Percentiles rank a stretch among this genome's conserved stretches.
These are phyloP conservation scores for Paratinospora sagittata DNA, from an alignment of 164 flowering plant species.

Conservation along the genomic window DNA sequence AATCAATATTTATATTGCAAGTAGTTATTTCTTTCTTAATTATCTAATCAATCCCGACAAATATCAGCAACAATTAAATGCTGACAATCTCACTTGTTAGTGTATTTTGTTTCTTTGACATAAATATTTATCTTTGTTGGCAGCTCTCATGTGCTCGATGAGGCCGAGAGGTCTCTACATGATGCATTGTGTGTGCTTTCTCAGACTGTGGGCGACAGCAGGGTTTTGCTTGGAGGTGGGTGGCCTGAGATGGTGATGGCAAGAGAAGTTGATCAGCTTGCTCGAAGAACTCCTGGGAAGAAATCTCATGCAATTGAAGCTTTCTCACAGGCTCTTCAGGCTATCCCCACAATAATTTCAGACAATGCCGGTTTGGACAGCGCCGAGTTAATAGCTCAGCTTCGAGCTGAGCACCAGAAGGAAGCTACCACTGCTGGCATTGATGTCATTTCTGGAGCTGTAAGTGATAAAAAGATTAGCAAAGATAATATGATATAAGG, in stretches of 20 bases:
- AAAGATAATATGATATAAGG: background rate
- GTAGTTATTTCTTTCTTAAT: too few relatives aligned
- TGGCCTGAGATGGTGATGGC: slow-evolving; percentile 99
- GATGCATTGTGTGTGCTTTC: slow-evolving; percentile 96
- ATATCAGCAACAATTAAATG: too few relatives aligned
- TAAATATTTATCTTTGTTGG: slow-evolving; percentile 5
- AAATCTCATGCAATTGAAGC: slow-evolving; percentile 96
- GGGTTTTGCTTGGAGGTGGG: slow-evolving; percentile 94
- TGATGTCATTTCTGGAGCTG: slow-evolving; percentile 90
- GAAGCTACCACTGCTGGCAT: slow-evolving; percentile 78
- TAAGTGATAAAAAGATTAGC: slow-evolving; percentile 30
- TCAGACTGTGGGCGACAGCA: slow-evolving; percentile 89
- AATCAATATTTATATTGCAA: background rate
- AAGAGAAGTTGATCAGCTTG: slow-evolving; percentile 88
- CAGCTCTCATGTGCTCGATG: slow-evolving; percentile 92
- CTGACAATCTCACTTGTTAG: background rate
- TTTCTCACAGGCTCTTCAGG: slow-evolving; percentile 75
- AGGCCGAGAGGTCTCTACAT: slow-evolving; percentile 94
- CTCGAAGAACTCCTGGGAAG: slow-evolving; percentile 92
- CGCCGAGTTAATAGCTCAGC: slow-evolving; percentile 83
- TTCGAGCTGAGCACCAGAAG: slow-evolving; percentile 96
- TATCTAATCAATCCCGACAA: too few relatives aligned
- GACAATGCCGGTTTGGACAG: slow-evolving; percentile 99
- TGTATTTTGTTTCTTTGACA: background rate
- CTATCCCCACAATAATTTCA: slow-evolving; percentile 90